Evolutionary conservation across 2,329 filamentous ascomycete genomes (phyloP).

Genomic region (Calycina herbarum): DNA sequence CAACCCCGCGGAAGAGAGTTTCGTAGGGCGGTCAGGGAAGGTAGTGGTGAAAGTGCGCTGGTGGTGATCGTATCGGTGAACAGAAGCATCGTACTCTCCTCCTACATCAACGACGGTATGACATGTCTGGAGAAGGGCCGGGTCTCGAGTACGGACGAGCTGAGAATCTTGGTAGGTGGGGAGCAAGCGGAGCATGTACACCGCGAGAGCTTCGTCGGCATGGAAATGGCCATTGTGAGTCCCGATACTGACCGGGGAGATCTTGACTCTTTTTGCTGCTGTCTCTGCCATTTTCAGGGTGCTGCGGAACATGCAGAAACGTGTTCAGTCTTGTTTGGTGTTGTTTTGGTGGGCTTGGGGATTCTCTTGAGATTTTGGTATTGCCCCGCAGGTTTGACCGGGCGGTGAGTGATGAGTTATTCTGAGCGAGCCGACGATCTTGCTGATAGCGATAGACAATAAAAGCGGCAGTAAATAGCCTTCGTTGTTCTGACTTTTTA

Average conservation of each 20-base stretch:
- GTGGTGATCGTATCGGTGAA: conserved; percentile 92
- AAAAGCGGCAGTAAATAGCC: not conserved
- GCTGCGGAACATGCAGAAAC: conserved; percentile 45
- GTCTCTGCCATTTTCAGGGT: conserved; percentile 65
- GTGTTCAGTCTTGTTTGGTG: conserved; percentile 14
- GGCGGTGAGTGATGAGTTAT: too few species aligned
- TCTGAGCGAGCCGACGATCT: too few species aligned
- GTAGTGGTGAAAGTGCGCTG: conserved; percentile 85
- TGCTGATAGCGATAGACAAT: not conserved
- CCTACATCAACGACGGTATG: conserved; percentile 98
- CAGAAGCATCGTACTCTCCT: conserved; percentile 78
- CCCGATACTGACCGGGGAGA: conserved; percentile 60
- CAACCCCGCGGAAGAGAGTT: conserved; percentile 89
- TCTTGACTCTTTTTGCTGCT: conserved; percentile 82
- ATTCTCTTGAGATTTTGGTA: conserved; percentile 9
- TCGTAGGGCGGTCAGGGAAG: conserved; percentile 81
- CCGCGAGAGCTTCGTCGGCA: conserved; percentile 94
- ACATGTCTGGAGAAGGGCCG: conserved; percentile 73
- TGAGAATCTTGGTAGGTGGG: conserved; percentile 73
- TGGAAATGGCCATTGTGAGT: conserved; percentile 99
- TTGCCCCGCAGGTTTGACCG: not conserved
- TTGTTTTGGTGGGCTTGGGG: conserved; percentile 7
- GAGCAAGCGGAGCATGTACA: conserved; percentile 90
- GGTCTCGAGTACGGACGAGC: conserved; percentile 86
- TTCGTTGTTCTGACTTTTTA: too few species aligned